Percentiles rank a stretch among this genome's conserved stretches.
phyloP scores from a whole-genome alignment of 2,329 filamentous ascomycete species.

The Paraphoma sp. region DNA sequence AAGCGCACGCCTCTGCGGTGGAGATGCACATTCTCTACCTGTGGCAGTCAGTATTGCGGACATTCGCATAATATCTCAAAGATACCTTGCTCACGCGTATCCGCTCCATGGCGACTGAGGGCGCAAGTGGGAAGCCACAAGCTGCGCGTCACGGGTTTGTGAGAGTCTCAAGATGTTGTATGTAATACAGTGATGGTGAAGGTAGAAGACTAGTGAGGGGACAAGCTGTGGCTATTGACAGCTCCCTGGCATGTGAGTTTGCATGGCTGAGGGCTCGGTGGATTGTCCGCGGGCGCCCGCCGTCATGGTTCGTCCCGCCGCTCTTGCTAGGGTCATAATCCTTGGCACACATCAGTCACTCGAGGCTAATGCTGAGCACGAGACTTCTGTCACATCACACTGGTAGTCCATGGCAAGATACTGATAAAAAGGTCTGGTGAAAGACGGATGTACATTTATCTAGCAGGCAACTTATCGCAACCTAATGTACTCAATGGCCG shows the following conservation, averaged over 20 bases:
- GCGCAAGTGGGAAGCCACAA: conserved; percentile 1
- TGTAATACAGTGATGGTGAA: conserved; percentile 7
- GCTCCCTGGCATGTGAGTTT: conserved; percentile 10
- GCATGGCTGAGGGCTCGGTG: conserved; percentile 20
- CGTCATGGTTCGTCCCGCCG: conserved; percentile 30
- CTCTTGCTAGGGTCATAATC: conserved; percentile 16
- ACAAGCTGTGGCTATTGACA: conserved; percentile 5
- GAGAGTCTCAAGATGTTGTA: neutral
- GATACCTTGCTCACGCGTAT: conserved; percentile 55
- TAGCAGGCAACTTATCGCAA: neutral
- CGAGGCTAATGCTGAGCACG: neutral
- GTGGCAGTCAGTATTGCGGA: conserved; percentile 14
- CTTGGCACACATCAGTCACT: conserved; percentile 30
- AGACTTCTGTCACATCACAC: neutral
- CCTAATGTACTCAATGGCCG: neutral
- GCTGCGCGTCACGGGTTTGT: neutral
- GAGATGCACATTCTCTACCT: conserved; percentile 69
- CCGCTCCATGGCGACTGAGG: conserved; percentile 49
- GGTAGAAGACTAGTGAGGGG: neutral
- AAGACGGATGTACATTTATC: neutral
- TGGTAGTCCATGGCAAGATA: neutral
- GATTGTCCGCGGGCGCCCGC: conserved; percentile 27
- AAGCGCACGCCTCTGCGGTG: conserved; percentile 63
- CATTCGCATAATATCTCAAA: neutral
- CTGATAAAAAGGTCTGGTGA: neutral